phyloP scores from a whole-genome alignment of 1,284 basidiomycete species.

The Sanghuangporus weigelae region DNA sequence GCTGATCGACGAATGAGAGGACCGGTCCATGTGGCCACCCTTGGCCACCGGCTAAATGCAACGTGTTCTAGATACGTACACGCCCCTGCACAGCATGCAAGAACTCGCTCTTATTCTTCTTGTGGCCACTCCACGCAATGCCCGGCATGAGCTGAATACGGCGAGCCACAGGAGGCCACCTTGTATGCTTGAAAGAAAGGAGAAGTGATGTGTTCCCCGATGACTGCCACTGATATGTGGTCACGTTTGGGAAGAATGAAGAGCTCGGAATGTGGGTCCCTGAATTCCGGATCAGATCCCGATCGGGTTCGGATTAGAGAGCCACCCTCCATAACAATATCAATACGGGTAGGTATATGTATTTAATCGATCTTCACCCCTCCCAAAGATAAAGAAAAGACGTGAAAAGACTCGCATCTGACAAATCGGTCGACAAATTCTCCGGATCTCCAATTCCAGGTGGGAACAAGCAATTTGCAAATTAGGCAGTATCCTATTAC shows the following conservation, averaged over 20 bases:
- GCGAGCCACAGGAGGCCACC: no score
- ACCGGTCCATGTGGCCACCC: constrained; percentile 1
- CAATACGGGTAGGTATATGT: no score
- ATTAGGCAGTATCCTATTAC: not conserved
- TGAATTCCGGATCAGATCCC: not conserved
- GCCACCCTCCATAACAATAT: no score
- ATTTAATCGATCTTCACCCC: not conserved
- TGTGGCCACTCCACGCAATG: not conserved
- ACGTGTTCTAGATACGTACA: not conserved
- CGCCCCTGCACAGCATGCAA: not conserved
- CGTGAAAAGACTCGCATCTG: not conserved
- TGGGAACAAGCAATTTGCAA: not conserved
- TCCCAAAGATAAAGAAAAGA: not conserved
- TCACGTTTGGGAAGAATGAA: not conserved
- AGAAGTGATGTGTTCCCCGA: not conserved
- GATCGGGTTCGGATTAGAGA: not conserved
- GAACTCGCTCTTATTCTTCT: not conserved
- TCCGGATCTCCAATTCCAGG: not conserved
- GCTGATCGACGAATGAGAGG: not conserved
- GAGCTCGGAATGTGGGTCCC: not conserved
- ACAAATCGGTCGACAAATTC: not conserved
- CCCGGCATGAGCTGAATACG: no score
- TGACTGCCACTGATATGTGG: not conserved
- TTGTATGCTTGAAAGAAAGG: no score
- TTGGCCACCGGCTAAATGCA: constrained; percentile 1